Evolutionary conservation across 148 eudicot genomes (phyloP).

Genomic region (Spergularia bocconei): DNA sequence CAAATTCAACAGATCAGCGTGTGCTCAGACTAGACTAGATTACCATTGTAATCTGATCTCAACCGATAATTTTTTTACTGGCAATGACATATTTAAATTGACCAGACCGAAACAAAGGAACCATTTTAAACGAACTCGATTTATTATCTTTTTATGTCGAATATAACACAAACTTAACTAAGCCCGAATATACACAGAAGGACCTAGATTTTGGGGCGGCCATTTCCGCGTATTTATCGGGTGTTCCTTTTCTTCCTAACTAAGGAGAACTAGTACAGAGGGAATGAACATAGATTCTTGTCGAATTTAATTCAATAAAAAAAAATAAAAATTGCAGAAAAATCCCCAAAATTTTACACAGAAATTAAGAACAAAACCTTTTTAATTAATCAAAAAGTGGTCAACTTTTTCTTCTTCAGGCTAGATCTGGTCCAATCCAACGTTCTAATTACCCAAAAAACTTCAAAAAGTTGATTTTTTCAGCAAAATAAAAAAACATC

Average conservation of each 20-base stretch:
- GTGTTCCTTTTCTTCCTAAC: neutral
- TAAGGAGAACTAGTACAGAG: neutral
- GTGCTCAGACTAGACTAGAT: too few species aligned
- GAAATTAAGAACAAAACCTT: too few species aligned
- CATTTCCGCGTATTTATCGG: slow-evolving; percentile 15
- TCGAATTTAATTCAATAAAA: neutral
- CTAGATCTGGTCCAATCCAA: neutral
- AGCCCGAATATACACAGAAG: slow-evolving; percentile 7
- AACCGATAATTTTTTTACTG: too few species aligned
- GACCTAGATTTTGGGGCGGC: slow-evolving; percentile 7
- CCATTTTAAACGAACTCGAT: too few species aligned
- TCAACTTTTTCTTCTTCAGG: neutral
- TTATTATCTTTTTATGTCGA: too few species aligned
- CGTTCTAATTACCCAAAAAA: too few species aligned
- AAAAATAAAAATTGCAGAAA: neutral
- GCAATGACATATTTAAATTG: too few species aligned
- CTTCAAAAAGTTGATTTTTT: neutral
- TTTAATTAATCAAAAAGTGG: too few species aligned
- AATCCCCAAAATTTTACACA: too few species aligned
- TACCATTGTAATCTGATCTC: too few species aligned
- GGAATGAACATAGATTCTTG: slow-evolving; percentile 15
- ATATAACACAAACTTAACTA: neutral
- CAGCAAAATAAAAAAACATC: neutral
- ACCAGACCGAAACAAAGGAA: too few species aligned
- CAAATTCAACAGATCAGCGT: too few species aligned